Base-by-base conservation (phyloP, 257 asterid species). In the Pogostemon cablin region DNA sequence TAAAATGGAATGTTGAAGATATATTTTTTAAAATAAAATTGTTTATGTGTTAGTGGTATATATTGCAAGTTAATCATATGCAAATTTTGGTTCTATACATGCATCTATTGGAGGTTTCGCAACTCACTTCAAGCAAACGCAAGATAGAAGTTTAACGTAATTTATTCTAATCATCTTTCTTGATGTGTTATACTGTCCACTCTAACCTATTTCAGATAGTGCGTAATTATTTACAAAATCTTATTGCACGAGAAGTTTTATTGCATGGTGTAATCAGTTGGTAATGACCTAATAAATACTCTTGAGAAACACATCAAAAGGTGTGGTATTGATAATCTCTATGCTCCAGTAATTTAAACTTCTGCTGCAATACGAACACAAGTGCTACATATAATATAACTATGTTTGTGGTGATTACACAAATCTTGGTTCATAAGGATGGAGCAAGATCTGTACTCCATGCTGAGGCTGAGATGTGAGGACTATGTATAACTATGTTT, bases 391-490 rank as follows among this genome's bases (percentile, higher is more conserved):
- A 53, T 50, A 52, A 52, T 63, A 52, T 3, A 17, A 49, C 47
- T 6, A 53, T 34, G 17, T 38, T 56, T 43, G 25, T 20, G 25
- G 25, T 20, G 25, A 20, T 20, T 20, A 48, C 4, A 12, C 47
- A 2, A 41, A 44, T 15, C 32, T 12, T 4, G 42, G 9, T 50
- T 49, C 17, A 62, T 17, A 74, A 56, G 78, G 62, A 12, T 81
- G 86, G 8, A 82, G 83, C 83, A 75, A 59, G 63, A 82, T 20
- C 44, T 69, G 69, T 20, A 79, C 81, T 47, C 86, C 86, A 12
- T 66, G 72, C 48, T 73, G 54, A 25, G 86, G 86, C 73, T 73
- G 81, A 43, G 2, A 4, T 1, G 78, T 79, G 41, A 82, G 65
- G 4, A 73, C 32, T 8, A 60, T 3, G 32, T 3, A 52, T 3